Conservation (phyloP, 106 monocot genomes). For the Dioscorea dumetorum region DNA sequence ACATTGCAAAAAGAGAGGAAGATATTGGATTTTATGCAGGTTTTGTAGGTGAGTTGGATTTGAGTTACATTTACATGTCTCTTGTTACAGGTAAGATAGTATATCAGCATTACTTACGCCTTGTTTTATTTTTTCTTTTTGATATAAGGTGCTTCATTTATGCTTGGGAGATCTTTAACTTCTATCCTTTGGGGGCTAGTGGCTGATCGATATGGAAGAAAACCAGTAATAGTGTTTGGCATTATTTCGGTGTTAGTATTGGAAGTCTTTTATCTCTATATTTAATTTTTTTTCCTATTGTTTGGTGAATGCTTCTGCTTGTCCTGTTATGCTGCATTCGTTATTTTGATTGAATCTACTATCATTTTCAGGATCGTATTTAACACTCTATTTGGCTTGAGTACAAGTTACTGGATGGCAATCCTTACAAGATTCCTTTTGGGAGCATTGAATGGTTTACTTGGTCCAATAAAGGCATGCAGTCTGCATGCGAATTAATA, state of each 20-base stretch:
- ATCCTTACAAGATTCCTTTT: slow-evolving; percentile 77
- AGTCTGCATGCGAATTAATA: neutral
- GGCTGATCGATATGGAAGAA: slow-evolving; percentile 81
- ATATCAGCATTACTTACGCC: no score
- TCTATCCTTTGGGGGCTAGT: slow-evolving; percentile 70
- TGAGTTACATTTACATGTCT: no score
- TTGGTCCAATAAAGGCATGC: slow-evolving; percentile 32
- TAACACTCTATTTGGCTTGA: slow-evolving; percentile 83
- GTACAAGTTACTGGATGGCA: slow-evolving; percentile 84
- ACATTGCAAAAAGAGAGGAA: slow-evolving; percentile 29
- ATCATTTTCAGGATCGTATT: slow-evolving; percentile 52
- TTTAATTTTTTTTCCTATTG: neutral
- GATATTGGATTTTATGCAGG: slow-evolving; percentile 41
- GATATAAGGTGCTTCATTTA: slow-evolving; percentile 70
- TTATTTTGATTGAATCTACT: neutral
- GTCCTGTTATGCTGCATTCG: neutral
- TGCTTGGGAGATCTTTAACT: slow-evolving; percentile 83
- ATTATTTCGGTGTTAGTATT: slow-evolving; percentile 58
- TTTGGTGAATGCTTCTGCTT: no score
- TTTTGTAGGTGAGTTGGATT: slow-evolving; percentile 19
- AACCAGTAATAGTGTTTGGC: slow-evolving; percentile 67
- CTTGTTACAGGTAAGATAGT: no score
- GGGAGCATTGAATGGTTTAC: slow-evolving; percentile 73
- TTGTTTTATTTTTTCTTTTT: neutral
- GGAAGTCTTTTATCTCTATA: neutral